Evolutionary conservation across 768 basidiomycete genomes (phyloP), one percentile per base, ranked within the genome.

Genomic region (Tremella mesenterica): DNA sequence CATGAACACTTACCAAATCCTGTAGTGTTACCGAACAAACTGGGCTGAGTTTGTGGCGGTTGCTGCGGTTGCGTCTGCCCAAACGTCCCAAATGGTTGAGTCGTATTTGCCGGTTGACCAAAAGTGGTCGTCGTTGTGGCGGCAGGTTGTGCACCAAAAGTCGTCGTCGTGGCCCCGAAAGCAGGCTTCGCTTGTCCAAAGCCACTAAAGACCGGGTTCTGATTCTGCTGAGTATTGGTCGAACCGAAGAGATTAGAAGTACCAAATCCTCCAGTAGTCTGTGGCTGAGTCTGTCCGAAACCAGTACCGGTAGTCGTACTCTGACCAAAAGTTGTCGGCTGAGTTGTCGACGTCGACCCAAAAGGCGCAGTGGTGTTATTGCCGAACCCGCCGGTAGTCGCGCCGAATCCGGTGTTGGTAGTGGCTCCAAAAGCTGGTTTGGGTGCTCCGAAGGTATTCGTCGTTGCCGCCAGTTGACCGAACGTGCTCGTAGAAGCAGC

Each of bases 41-140:
- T n/a, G n/a, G n/a, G 60, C 48, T 56, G 61, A 23, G 60, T 57
- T 39, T 64, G 63, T 30, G 57, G 59, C 27, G 63, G 69, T 49
- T 77, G 76, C 45, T 70, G 73, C 36, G 67, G 70, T 43, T 71
- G 66, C 25, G 45, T 57, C 27, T 68, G 61, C 1, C 69, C 67
- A 52, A 71, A 71, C 8, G n/a, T n/a, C 60, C 53, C 52, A 66
- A 65, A 38, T 71, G 48, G 70, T 59, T 20, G 68, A 6, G 63
- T 54, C 7, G 36, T 26, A 27, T 56, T 53, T 10, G 62, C 56
- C 2, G 60, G 58, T 50, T 71, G 69, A 20, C 69, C 69, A 47
- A 71, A 71, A 4, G 64, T 64, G 9, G 43, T 64, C 8, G 59
- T 56, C 8, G 58, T 60, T 1, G 75, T 55, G 25, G 33, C 66